Percentiles rank a stretch among this genome's conserved stretches.
phyloP scores from a whole-genome alignment of 768 basidiomycete species.

The Rhizopogon vulgaris region DNA sequence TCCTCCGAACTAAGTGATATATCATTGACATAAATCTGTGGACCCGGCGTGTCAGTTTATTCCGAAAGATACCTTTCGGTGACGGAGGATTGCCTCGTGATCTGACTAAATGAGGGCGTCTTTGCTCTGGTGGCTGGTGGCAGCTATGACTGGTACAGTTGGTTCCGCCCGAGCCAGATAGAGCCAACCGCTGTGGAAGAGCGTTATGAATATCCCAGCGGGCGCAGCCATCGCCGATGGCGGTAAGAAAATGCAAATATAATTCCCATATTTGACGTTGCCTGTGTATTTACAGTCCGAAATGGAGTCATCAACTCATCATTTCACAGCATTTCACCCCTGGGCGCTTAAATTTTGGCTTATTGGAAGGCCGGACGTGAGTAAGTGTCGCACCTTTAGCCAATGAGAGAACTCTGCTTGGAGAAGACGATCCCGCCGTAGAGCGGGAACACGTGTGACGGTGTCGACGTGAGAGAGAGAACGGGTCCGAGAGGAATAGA shows the following conservation, averaged over 20 bases:
- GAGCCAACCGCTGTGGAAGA: not conserved
- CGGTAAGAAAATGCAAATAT: not conserved
- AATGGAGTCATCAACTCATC: too few relatives aligned
- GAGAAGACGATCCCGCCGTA: constrained; percentile 9
- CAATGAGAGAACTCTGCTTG: not conserved
- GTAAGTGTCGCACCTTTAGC: not conserved
- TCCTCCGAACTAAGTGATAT: not conserved
- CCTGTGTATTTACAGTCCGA: not conserved
- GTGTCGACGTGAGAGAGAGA: not conserved
- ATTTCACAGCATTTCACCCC: too few relatives aligned
- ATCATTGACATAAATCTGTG: not conserved
- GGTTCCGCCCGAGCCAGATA: not conserved
- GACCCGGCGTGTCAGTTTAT: not conserved
- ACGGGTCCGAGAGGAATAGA: constrained; percentile 1
- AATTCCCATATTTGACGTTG: not conserved
- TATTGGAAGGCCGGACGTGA: not conserved
- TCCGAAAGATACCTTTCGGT: not conserved
- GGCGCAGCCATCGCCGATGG: not conserved
- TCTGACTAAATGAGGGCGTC: not conserved
- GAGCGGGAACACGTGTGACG: not conserved
- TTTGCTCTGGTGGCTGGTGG: not conserved
- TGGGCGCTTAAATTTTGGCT: too few relatives aligned
- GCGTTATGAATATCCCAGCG: not conserved
- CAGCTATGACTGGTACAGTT: not conserved
- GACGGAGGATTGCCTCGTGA: not conserved